Conservation (phyloP, 768 basidiomycete genomes). For the Butyriboletus loyo region DNA sequence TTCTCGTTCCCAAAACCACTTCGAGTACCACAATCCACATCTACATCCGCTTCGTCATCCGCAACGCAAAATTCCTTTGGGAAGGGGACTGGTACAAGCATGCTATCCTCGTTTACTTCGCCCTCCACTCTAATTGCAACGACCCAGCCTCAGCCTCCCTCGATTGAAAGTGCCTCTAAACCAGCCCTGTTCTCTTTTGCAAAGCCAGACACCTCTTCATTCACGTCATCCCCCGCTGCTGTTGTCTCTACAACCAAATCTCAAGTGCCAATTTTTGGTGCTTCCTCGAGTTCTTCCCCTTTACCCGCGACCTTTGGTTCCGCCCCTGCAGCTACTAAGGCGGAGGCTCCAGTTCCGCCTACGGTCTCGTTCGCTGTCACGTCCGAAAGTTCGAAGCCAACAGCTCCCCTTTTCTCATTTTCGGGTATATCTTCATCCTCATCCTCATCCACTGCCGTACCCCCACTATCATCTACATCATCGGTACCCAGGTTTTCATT, state of each 20-base stretch:
- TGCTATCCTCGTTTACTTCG: conserved; percentile 3
- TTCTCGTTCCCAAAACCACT: conserved; percentile 18
- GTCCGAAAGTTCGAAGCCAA: conserved; percentile 10
- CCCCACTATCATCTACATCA: conserved; percentile 5
- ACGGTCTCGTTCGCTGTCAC: not conserved
- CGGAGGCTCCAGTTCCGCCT: not conserved
- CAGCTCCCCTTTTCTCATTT: conserved; percentile 24
- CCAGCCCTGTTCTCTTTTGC: conserved; percentile 9
- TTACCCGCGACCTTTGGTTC: conserved; percentile 6
- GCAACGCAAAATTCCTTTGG: conserved; percentile 31
- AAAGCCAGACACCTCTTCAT: conserved; percentile 21
- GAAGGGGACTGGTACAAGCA: conserved; percentile 23
- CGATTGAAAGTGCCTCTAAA: conserved; percentile 10
- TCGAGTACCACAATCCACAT: conserved; percentile 5
- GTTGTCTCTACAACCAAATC: conserved; percentile 3
- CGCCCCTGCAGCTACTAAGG: conserved; percentile 7
- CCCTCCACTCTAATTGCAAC: conserved; percentile 2
- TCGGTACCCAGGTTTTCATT: conserved; percentile 26
- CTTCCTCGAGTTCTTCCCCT: conserved; percentile 4
- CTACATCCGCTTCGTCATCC: conserved; percentile 3
- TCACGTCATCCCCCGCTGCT: conserved; percentile 19
- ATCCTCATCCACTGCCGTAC: conserved; percentile 1
- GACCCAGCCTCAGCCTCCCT: conserved; percentile 10
- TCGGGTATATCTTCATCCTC: conserved; percentile 8
- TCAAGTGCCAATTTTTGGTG: conserved; percentile 19